Percentiles rank a stretch among this genome's conserved stretches.
These are phyloP conservation scores for Massarina eburnea DNA, from an alignment of 2,329 filamentous ascomycete species.

Conservation along the genomic window DNA sequence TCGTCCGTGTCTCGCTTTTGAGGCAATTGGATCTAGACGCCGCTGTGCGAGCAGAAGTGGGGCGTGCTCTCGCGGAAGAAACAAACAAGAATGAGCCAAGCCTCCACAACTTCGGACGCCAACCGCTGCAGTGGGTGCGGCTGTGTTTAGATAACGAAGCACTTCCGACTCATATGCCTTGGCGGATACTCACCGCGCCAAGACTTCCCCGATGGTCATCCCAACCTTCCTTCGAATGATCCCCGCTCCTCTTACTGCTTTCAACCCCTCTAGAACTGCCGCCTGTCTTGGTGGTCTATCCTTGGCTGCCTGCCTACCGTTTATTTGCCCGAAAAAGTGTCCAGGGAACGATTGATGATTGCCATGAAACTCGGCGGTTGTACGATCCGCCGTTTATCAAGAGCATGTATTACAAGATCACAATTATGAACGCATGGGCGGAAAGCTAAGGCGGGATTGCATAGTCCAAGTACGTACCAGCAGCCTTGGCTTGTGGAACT, in stretches of 20 bases:
- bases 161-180: constrained; percentile 1
- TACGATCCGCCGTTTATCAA: constrained; percentile 10
- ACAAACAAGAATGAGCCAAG: constrained; percentile 6
- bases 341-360: background rate
- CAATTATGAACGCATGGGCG: constrained; percentile 6
- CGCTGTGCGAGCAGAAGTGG: background rate
- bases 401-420: background rate
- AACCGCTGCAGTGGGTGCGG: constrained; percentile 19
- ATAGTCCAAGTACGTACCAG: background rate
- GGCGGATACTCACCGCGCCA: constrained; percentile 9
- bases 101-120: constrained; percentile 11
- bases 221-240: constrained; percentile 5
- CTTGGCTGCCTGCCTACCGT: constrained; percentile 1
- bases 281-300: constrained; percentile 2
- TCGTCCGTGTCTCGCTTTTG: background rate
- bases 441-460: constrained; percentile 7
- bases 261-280: background rate
- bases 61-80: background rate
- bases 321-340: constrained; percentile 1
- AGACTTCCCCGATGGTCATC: constrained; percentile 12
- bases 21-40: background rate
- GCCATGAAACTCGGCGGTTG: constrained; percentile 13
- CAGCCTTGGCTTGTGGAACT: constrained; percentile 8
- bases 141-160: constrained; percentile 33
- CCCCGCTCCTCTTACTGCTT: constrained; percentile 5